These are phyloP conservation scores for Zygosaccharomyces siamensis DNA, from an alignment of 805 yeast species.

Conservation along the genomic window DNA sequence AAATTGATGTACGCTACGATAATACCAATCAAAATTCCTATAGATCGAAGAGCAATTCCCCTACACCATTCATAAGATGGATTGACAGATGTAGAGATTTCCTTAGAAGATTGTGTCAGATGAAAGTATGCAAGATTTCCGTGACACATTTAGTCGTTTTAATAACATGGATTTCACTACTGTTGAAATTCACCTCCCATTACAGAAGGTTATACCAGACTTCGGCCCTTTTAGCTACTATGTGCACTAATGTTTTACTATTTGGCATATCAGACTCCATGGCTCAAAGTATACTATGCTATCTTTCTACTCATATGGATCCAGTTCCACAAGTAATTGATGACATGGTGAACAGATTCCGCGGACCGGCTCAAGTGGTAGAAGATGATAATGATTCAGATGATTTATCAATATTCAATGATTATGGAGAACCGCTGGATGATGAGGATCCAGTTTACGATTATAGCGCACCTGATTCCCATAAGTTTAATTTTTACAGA, in stretches of 20 bases:
- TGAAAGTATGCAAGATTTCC: conserved; percentile 45
- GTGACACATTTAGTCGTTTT: conserved; percentile 52
- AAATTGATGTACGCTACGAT: conserved; percentile 14
- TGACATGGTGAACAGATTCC: conserved; percentile 11
- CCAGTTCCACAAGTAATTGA: conserved; percentile 24
- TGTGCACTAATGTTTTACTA: conserved; percentile 71
- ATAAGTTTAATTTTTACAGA: conserved; percentile 57
- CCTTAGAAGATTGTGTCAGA: conserved; percentile 3
- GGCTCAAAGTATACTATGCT: conserved; percentile 66
- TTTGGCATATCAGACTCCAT: conserved; percentile 88
- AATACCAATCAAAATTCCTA: neutral
- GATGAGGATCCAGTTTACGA: conserved; percentile 6
- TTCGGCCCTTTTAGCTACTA: conserved; percentile 69
- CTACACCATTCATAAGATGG: neutral
- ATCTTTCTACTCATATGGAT: conserved; percentile 20
- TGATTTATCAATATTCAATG: conserved; percentile 27
- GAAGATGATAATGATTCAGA: conserved; percentile 20
- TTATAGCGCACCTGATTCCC: conserved; percentile 10
- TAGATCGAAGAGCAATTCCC: neutral
- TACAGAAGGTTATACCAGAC: conserved; percentile 58
- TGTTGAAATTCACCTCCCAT: conserved; percentile 50
- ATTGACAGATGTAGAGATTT: neutral
- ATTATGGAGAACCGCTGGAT: conserved; percentile 21
- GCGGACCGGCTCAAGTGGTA: neutral
- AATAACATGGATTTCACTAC: conserved; percentile 42